These are phyloP conservation scores for Oryza coarctata DNA, from an alignment of 176 grass and related monocot species.

Conservation along the genomic window DNA sequence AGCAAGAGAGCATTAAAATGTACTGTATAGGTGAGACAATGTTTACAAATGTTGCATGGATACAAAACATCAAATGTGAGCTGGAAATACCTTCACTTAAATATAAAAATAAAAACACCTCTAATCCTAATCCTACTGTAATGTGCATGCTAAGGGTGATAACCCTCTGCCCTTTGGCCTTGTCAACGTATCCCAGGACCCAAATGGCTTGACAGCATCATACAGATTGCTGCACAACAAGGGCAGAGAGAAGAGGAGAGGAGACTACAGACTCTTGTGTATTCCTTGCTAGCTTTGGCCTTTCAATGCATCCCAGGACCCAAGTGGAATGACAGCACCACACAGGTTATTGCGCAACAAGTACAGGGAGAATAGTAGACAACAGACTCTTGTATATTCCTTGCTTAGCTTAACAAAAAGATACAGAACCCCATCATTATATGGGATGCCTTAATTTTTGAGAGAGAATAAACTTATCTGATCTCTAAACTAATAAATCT, in stretches of 20 bases:
- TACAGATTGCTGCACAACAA: no score
- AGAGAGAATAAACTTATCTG: not conserved
- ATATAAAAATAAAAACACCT: not conserved
- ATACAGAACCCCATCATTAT: not conserved
- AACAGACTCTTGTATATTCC: not conserved
- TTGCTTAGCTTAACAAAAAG: not conserved
- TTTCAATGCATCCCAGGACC: no score
- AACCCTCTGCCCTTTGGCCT: not conserved
- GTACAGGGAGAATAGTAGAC: not conserved
- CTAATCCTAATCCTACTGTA: not conserved
- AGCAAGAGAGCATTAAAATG: slow-evolving; percentile 35
- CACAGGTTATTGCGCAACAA: no score
- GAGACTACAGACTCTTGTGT: no score
- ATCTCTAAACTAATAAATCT: not conserved
- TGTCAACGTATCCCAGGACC: not conserved
- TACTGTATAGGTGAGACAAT: not conserved
- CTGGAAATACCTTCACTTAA: slow-evolving; percentile 20
- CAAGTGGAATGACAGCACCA: no score
- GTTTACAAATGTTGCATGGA: slow-evolving; percentile 5
- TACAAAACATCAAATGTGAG: not conserved
- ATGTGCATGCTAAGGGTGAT: not conserved
- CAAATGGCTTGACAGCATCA: no score
- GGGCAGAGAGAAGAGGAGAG: no score
- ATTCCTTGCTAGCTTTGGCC: no score
- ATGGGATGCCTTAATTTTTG: no score